Base-by-base conservation (phyloP, 2,329 filamentous ascomycete genomes). In the Monosporascus cannonballus region DNA sequence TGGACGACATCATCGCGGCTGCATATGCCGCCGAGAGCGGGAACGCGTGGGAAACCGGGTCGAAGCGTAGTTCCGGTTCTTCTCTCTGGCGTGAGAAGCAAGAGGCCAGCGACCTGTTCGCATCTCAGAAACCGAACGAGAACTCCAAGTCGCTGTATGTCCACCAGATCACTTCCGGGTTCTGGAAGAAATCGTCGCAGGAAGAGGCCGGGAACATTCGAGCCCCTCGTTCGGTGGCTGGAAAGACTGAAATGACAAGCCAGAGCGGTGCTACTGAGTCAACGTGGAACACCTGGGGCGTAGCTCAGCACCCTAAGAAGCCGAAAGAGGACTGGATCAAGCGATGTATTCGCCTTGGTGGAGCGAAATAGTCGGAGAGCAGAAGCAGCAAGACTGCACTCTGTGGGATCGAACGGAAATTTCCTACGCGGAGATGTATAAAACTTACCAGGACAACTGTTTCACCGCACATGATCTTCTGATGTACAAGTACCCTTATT, bases 271-370 rank as follows among this genome's bases (percentile, higher is more conserved):
- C 49, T 20, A 56, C 55, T 1, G 58, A 60, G 48, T 57, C 52
- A 18, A 60, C 59, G 3, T 60, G 59, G 59, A 57, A 50, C 51
- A 60, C 59, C 3, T 60, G 59, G 59, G 59, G 59, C 22, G 57
- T 54, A 48, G 49, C 50, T 39, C 59, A 60, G 41, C 39, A 50
- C 25, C 42, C 17, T 27, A 53, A 55, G 34, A 41, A 49, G 48
- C 53, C 54, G 3, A 58, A 55, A 22, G 55, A 55, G 49, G 54
- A 38, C 7, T 60, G 59, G 59, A 46, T 56, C 5, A 54, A 59
- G 15, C 57, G 53, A 42, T 58, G 45, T 39, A 34, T 59, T 36
- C 59, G 59, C 18, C 39, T 51, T 3, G 54, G 58, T 20, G 56
- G 58, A 22, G 30, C 51, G 44, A 55, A 30, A 51, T 60, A 42